These are phyloP conservation scores for Zasmidium cellare DNA, from an alignment of 2,329 filamentous ascomycete genomes.

Conservation along the genomic window DNA sequence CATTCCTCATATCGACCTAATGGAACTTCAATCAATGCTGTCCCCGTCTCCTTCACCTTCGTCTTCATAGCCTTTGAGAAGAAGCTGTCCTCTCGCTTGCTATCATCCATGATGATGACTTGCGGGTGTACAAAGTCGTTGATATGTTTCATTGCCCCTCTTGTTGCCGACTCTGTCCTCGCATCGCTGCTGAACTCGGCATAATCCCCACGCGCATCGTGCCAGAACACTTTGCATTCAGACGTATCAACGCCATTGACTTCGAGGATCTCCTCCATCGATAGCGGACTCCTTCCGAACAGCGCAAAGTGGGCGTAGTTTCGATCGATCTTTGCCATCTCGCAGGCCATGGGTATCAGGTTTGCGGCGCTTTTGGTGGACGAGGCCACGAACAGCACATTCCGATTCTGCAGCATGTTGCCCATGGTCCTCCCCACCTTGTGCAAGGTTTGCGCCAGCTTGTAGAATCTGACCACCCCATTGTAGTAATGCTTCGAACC, in stretches of 20 bases:
- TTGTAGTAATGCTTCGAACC: conserved; percentile 56
- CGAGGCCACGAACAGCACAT: conserved; percentile 77
- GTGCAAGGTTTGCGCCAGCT: conserved; percentile 64
- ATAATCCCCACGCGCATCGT: conserved; percentile 77
- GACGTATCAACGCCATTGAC: conserved; percentile 75
- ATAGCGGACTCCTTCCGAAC: conserved; percentile 70
- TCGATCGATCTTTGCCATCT: conserved; percentile 70
- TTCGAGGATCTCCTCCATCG: conserved; percentile 66
- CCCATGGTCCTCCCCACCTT: conserved; percentile 58
- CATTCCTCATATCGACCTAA: conserved; percentile 61
- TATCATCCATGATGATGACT: conserved; percentile 71
- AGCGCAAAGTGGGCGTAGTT: conserved; percentile 82
- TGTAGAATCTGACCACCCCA: conserved; percentile 68
- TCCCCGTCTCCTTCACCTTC: conserved; percentile 53
- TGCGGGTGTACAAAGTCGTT: conserved; percentile 74
- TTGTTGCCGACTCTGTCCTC: conserved; percentile 66
- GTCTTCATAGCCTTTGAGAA: conserved; percentile 63
- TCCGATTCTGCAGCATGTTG: conserved; percentile 57
- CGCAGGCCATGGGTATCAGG: conserved; percentile 79
- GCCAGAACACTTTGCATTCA: conserved; percentile 63
- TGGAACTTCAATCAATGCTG: conserved; percentile 76
- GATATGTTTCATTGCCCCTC: conserved; percentile 69
- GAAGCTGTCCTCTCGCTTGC: conserved; percentile 65
- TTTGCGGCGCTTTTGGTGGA: conserved; percentile 71
- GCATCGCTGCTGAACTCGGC: conserved; percentile 66